These are phyloP conservation scores for Scedosporium boydii DNA, from an alignment of 2,329 filamentous ascomycete species.

Conservation along the genomic window DNA sequence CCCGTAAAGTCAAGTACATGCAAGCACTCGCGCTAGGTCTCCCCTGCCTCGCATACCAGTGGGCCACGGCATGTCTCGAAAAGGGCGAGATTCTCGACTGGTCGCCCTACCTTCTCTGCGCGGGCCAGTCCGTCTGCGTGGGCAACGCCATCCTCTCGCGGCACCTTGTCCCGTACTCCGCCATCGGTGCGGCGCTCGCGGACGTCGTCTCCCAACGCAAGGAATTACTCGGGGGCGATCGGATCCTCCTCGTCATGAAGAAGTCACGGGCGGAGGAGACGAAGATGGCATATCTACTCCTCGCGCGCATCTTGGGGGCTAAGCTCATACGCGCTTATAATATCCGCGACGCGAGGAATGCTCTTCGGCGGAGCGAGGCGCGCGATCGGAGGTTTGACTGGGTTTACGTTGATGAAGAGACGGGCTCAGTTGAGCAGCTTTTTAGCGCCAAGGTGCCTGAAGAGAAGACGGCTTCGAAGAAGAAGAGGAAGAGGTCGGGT, in stretches of 20 bases:
- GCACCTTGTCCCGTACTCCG: constrained; percentile 51
- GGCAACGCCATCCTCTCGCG: constrained; percentile 71
- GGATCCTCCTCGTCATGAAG: constrained; percentile 62
- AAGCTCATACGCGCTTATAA: constrained; percentile 57
- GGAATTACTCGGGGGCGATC: constrained; percentile 52
- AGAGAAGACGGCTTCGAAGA: constrained; percentile 11
- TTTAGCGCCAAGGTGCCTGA: constrained; percentile 26
- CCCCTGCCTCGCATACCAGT: constrained; percentile 74
- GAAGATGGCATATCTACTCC: constrained; percentile 66
- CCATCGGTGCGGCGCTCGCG: constrained; percentile 42
- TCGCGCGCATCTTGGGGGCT: constrained; percentile 71
- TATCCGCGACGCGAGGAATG: constrained; percentile 52
- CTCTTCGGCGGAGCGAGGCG: constrained; percentile 34
- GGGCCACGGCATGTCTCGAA: constrained; percentile 65
- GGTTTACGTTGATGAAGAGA: constrained; percentile 67
- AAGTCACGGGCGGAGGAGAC: constrained; percentile 54
- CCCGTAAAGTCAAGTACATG: constrained; percentile 83
- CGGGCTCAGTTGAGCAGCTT: constrained; percentile 37
- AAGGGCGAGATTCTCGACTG: constrained; percentile 59
- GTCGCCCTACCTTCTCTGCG: constrained; percentile 73
- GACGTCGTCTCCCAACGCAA: constrained; percentile 51
- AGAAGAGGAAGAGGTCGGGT: constrained; percentile 8
- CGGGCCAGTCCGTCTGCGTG: constrained; percentile 70
- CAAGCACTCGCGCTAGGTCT: constrained; percentile 85
- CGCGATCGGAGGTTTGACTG: constrained; percentile 49